A percentile compares a stretch with the other conserved stretches of the same genome.
Conservation (phyloP, 176 grass and related monocot species). For the Oryza meyeriana region DNA sequence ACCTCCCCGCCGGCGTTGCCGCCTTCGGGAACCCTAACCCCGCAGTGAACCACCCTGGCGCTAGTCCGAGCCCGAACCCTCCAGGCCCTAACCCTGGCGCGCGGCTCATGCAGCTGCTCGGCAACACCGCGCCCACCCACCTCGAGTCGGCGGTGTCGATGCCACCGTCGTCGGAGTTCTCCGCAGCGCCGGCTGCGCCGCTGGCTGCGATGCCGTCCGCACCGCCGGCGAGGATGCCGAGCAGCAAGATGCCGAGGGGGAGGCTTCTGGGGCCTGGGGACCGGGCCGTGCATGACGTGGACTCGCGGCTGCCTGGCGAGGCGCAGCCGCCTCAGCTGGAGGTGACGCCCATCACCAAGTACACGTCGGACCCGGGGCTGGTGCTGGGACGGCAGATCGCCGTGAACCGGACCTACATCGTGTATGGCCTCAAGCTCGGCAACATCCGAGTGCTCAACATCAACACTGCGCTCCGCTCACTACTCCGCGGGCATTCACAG, state of each 20-base stretch:
- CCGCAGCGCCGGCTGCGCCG: background rate
- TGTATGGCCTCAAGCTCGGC: slow-evolving; percentile 80
- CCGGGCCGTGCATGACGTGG: slow-evolving; percentile 64
- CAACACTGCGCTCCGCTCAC: slow-evolving; percentile 83
- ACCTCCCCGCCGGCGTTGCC: slow-evolving; percentile 27
- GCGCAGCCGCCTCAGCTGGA: slow-evolving; percentile 74
- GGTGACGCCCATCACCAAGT: slow-evolving; percentile 96
- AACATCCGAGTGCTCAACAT: slow-evolving; percentile 93
- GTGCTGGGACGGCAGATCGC: slow-evolving; percentile 88
- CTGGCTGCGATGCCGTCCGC: slow-evolving; percentile 46
- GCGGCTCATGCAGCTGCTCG: slow-evolving; percentile 87
- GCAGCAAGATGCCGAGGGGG: slow-evolving; percentile 80
- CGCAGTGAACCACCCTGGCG: slow-evolving; percentile 10
- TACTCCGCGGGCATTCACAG: slow-evolving; percentile 82
- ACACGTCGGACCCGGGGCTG: slow-evolving; percentile 84
- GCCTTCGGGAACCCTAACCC: slow-evolving; percentile 44
- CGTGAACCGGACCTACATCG: slow-evolving; percentile 85
- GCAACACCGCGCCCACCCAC: slow-evolving; percentile 45
- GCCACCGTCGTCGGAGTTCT: slow-evolving; percentile 49
- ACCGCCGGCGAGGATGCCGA: slow-evolving; percentile 62
- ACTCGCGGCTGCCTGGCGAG: slow-evolving; percentile 78
- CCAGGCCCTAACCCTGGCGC: slow-evolving; percentile 49
- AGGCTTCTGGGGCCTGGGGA: slow-evolving; percentile 62
- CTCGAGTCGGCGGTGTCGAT: slow-evolving; percentile 56
- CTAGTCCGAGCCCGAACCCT: slow-evolving; percentile 22